These are phyloP conservation scores for Plasmopara halstedii DNA, from an alignment of 352 stramenopile genomes.

Conservation along the genomic window DNA sequence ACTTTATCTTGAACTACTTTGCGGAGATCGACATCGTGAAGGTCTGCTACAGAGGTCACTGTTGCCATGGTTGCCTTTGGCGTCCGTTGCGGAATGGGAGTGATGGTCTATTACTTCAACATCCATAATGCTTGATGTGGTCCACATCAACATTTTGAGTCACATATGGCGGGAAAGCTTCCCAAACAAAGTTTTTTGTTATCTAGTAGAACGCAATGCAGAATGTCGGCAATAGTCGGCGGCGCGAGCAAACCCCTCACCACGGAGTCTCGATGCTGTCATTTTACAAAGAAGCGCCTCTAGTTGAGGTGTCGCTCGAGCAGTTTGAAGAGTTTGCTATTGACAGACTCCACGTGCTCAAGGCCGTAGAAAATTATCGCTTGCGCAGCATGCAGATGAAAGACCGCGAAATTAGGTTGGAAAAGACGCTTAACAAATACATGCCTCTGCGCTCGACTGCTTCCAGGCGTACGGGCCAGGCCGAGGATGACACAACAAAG, in stretches of 20 bases:
- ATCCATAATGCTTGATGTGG: background rate
- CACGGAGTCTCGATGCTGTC: slow-evolving; percentile 66
- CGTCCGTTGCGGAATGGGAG: slow-evolving; percentile 7
- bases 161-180: slow-evolving; percentile 29
- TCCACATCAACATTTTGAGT: too few relatives aligned
- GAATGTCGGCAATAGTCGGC: slow-evolving; percentile 71
- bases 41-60: slow-evolving; percentile 4
- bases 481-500: slow-evolving; percentile 69
- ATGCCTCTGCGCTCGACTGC: slow-evolving; percentile 52
- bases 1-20: slow-evolving; percentile 76
- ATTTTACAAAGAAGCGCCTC: slow-evolving; percentile 92
- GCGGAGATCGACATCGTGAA: slow-evolving; percentile 62
- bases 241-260: slow-evolving; percentile 41
- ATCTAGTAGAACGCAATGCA: too few relatives aligned
- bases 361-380: slow-evolving; percentile 83
- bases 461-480: slow-evolving; percentile 35
- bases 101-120: slow-evolving; percentile 11
- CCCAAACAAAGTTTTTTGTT: too few relatives aligned
- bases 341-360: slow-evolving; percentile 90
- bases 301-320: slow-evolving; percentile 94
- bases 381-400: slow-evolving; percentile 63
- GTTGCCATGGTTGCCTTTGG: background rate
- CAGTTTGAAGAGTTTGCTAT: slow-evolving; percentile 98
- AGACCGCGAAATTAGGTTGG: slow-evolving; percentile 63
- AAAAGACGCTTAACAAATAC: slow-evolving; percentile 84